Evolutionary conservation across 2,329 filamentous ascomycete species (phyloP).

Genomic region (Penicillium sp.): DNA sequence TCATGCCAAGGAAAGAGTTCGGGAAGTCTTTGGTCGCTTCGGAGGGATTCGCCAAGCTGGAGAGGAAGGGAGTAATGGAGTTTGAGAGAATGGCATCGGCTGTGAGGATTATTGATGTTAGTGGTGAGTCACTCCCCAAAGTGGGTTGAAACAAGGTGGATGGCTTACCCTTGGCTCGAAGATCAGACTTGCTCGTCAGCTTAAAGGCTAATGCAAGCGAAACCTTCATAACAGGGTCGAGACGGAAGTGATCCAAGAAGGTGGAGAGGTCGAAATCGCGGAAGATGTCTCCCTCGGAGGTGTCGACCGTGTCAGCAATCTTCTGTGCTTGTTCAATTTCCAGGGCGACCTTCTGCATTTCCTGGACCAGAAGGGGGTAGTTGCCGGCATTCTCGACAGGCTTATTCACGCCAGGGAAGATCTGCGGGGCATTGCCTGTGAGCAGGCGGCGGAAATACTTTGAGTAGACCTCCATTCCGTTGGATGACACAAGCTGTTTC

Average conservation of each 20-base stretch:
- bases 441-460: slow-evolving; percentile 95
- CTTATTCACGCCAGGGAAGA: slow-evolving; percentile 81
- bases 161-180: slow-evolving; percentile 83
- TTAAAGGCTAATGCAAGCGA: slow-evolving; percentile 89
- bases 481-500: slow-evolving; percentile 83
- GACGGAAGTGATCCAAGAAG: slow-evolving; percentile 94
- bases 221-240: slow-evolving; percentile 86
- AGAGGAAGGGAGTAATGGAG: slow-evolving; percentile 77
- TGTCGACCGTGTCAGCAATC: slow-evolving; percentile 92
- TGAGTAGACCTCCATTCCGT: slow-evolving; percentile 98
- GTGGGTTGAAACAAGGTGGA: neutral
- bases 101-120: slow-evolving; percentile 46
- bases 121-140: neutral
- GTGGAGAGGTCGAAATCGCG: slow-evolving; percentile 94
- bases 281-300: slow-evolving; percentile 88
- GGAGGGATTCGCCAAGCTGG: slow-evolving; percentile 72
- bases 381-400: slow-evolving; percentile 77
- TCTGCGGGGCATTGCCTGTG: slow-evolving; percentile 85
- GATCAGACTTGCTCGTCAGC: slow-evolving; percentile 75
- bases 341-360: slow-evolving; percentile 84
- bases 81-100: slow-evolving; percentile 88
- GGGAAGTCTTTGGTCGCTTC: slow-evolving; percentile 70
- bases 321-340: slow-evolving; percentile 83
- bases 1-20: slow-evolving; percentile 73
- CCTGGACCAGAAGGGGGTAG: slow-evolving; percentile 79